Base-by-base conservation (phyloP, 805 yeast genomes). In the Yamadazyma insecticola region DNA sequence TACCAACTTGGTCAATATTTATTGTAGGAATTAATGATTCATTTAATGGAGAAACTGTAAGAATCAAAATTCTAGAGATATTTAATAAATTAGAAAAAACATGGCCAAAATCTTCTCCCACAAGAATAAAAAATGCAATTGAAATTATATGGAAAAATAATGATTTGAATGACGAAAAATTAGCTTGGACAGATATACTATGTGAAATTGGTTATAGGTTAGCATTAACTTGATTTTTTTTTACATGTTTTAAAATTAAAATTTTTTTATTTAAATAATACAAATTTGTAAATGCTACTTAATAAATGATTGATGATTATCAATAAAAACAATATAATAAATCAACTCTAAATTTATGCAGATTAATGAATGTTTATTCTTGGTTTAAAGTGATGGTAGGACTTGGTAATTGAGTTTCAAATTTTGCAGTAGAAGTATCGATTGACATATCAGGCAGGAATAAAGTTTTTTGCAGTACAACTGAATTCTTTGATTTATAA, bases 1-100 rank as follows among this genome's bases (percentile, higher is more conserved):
- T 48, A 19, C 63, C 63, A 5, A 42, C 42, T 8, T 57, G 63
- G 63, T 33, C 57, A n/a, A 23, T 57, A 9, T 36, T 56, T 9
- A 45, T 56, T 2, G 22, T 49, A 3, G 36, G 54, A 1, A 31
- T 41, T 6, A 44, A 51, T 24, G 37, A n/a, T n/a, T 37, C 6
- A 16, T 24, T 6, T 30, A 41, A 22, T 12, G 8, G n/a, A 6
- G 13, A 18, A 26, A 26, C 22, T 14, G 55, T 44, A 13, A 44
- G 40, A 12, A 20, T 31, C 1, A 33, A 57, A 14, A 38, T 51
- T 1, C 29, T 55, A 15, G 40, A 44, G 6, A 28, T 52, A 3
- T 36, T 51, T 9, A 33, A 37, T 1, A 13, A 29, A 2, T 26
- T 55, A 8, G 51, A 48, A 22, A 26, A 14, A 9, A 38, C 36